These are phyloP conservation scores for Colletotrichum limetticola DNA, from an alignment of 2,329 filamentous ascomycete species.

Conservation along the genomic window DNA sequence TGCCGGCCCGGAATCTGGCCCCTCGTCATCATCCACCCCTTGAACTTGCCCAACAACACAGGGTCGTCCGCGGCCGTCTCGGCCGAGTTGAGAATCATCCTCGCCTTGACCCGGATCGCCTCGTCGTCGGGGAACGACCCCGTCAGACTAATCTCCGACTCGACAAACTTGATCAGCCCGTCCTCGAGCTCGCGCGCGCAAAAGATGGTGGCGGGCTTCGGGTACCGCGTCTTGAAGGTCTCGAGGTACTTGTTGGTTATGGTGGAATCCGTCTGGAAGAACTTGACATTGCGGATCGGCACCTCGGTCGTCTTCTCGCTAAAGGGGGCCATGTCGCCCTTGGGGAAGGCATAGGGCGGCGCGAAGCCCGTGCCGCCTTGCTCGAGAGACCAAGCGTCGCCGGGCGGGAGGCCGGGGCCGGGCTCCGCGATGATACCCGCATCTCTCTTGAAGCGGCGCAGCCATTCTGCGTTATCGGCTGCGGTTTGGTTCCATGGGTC, in stretches of 20 bases:
- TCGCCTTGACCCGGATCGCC: conserved; percentile 56
- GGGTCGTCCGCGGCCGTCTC: conserved; percentile 66
- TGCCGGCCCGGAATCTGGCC: conserved; percentile 9
- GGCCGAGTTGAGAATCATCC: conserved; percentile 57
- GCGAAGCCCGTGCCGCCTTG: conserved; percentile 66
- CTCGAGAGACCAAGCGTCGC: conserved; percentile 56
- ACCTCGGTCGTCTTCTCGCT: conserved; percentile 40
- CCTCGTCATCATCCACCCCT: conserved; percentile 52
- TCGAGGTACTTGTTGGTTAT: conserved; percentile 61
- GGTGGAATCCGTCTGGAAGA: conserved; percentile 54
- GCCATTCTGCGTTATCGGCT: conserved; percentile 72
- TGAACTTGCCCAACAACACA: conserved; percentile 64
- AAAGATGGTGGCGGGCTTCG: conserved; percentile 63
- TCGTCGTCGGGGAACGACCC: conserved; percentile 60
- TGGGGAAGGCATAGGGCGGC: conserved; percentile 63
- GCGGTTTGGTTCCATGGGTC: conserved; percentile 74
- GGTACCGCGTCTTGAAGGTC: conserved; percentile 54
- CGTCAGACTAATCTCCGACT: conserved; percentile 48
- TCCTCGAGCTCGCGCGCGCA: conserved; percentile 68
- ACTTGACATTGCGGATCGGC: conserved; percentile 49
- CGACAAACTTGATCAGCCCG: conserved; percentile 62
- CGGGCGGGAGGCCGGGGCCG: conserved; percentile 60
- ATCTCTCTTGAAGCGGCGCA: conserved; percentile 70
- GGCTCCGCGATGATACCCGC: conserved; percentile 61
- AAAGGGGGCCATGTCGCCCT: conserved; percentile 41